Evolutionary conservation across 441 rosid genomes (phyloP), one percentile per base, ranked within the genome.

Genomic region (Kokia cookei): DNA sequence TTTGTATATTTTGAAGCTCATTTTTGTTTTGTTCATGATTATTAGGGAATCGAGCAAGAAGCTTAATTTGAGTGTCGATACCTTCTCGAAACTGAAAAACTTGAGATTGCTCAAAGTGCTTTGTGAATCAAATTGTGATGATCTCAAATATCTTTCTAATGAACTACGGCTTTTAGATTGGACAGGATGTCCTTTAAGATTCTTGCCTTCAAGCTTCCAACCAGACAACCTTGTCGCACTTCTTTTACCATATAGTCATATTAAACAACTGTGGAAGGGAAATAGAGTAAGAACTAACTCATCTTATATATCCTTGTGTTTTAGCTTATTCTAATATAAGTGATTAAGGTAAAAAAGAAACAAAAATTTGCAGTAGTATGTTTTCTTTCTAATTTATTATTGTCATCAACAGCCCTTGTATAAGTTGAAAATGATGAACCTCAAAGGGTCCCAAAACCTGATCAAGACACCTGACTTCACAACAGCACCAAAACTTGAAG

Each of bases 161-260:
- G 75, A 84, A 50, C 71, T 86, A 62, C 65, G 83, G 22, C 65
- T 80, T 67, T 79, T 84, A 0, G 61, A 32, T 5, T 86, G 87
- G 87, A 17, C 65, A 58, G 65, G 75, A 78, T 85, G 47, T 65
- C 83, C 82, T 14, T 73, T 77, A 42, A 78, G 74, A 50, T 71
- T 76, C 26, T 3, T 83, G 73, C 84, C 82, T 60, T 76, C 74
- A 26, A 63, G 57, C n/a, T 73, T 81, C 58, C 50, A 53, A 69
- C 74, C 69, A 0, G 61, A 75, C 22, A 69, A 69, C 50, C 81
- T 83, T 73, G 80, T 78, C 35, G 75, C 62, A 58, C 75, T 83
- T 69, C 65, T 73, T 32, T 72, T 83, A 76, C 69, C 77, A 59
- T 55, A 61, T 12, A 82, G 84, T 74, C 24, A 55, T 55, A 72